Evolutionary conservation across 208 protist genomes (phyloP).

Genomic region (Spongospora subterranea): DNA sequence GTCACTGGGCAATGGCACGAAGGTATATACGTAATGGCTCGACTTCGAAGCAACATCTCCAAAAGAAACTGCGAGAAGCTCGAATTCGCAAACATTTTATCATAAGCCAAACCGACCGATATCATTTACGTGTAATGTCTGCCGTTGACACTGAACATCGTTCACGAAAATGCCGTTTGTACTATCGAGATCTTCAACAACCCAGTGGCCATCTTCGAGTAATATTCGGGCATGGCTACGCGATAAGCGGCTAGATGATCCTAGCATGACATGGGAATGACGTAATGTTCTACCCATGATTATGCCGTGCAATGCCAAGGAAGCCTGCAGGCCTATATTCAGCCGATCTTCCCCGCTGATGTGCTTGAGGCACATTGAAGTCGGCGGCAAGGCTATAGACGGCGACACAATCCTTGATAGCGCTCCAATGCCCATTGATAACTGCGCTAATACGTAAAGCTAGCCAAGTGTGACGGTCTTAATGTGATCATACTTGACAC

Average conservation of each 20-base stretch:
- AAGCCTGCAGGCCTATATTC: not conserved
- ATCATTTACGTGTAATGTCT: not conserved
- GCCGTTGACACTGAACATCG: not conserved
- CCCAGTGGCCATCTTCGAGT: not conserved
- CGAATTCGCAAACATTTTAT: not conserved
- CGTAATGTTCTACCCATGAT: not conserved
- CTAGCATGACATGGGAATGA: not conserved
- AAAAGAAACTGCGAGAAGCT: not conserved
- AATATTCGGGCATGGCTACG: not conserved
- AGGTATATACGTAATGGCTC: not conserved
- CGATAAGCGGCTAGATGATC: not conserved
- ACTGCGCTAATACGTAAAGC: too few species aligned
- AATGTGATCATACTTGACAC: too few species aligned
- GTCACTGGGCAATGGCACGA: not conserved
- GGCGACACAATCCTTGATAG: not conserved
- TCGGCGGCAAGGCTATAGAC: not conserved
- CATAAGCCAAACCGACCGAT: not conserved
- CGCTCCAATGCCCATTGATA: not conserved
- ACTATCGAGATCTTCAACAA: not conserved
- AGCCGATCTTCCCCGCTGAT: not conserved
- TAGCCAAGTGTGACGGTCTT: too few species aligned
- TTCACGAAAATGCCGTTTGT: slow-evolving; percentile 43
- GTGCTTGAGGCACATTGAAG: not conserved
- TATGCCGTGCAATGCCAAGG: slow-evolving; percentile 2
- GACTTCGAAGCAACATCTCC: not conserved